Percentiles rank a stretch among this genome's conserved stretches.
These are phyloP conservation scores for Sergeia podlipaevii DNA, from an alignment of 208 protist species.

Conservation along the genomic window DNA sequence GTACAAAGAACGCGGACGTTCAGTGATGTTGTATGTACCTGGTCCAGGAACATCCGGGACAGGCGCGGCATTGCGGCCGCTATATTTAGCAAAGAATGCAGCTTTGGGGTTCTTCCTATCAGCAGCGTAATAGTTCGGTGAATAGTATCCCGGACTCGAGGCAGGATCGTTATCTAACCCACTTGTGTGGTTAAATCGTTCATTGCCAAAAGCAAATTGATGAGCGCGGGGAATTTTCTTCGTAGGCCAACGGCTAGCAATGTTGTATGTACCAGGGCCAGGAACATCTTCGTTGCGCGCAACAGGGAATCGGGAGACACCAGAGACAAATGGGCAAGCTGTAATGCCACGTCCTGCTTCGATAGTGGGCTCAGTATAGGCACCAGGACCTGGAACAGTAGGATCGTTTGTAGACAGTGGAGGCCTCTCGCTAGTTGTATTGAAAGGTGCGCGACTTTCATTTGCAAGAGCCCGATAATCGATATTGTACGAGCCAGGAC, in stretches of 20 bases:
- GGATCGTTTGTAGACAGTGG: conserved; percentile 18
- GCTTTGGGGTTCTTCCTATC: conserved; percentile 38
- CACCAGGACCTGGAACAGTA: conserved; percentile 53
- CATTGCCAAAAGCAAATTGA: conserved; percentile 18
- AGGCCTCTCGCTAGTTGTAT: conserved; percentile 47
- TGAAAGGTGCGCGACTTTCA: conserved; percentile 67
- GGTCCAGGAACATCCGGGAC: conserved; percentile 52
- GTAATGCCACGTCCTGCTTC: conserved; percentile 23
- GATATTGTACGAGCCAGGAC: conserved; percentile 75
- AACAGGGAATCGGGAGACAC: conserved; percentile 41
- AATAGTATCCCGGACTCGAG: conserved; percentile 49
- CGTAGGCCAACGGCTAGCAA: conserved; percentile 15
- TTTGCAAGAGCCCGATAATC: conserved; percentile 15
- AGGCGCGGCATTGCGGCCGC: conserved; percentile 20
- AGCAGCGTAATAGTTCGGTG: conserved; percentile 36
- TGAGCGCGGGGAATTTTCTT: conserved; percentile 25
- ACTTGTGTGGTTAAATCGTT: neutral
- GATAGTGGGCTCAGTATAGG: conserved; percentile 24
- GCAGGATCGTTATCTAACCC: neutral
- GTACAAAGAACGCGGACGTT: conserved; percentile 19
- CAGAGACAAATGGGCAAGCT: conserved; percentile 64
- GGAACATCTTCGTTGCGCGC: conserved; percentile 24
- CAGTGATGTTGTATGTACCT: conserved; percentile 54
- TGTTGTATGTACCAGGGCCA: conserved; percentile 67
- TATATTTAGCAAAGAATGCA: conserved; percentile 58